Conservation (phyloP, 2,329 filamentous ascomycete genomes). For the Fusarium sp. region DNA sequence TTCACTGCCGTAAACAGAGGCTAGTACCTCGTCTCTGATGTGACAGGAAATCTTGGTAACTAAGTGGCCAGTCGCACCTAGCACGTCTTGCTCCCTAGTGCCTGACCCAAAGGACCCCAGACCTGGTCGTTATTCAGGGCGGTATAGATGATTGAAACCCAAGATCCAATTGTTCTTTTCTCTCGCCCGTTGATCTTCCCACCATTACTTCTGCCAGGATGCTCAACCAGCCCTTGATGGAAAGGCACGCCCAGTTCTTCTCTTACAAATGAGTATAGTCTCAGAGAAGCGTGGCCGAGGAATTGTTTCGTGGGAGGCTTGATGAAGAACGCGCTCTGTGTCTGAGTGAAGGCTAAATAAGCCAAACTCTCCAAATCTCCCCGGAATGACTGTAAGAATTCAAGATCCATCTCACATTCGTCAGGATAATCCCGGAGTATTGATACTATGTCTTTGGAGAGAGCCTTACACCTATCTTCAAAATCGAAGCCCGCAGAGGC, state of each 20-base stretch:
- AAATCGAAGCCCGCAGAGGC: neutral
- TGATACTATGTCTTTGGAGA: fast-evolving
- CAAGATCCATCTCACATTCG: fast-evolving
- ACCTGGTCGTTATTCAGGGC: neutral
- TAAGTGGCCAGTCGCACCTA: fast-evolving
- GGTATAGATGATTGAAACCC: neutral
- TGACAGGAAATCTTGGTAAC: too few species aligned
- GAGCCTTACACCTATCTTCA: neutral
- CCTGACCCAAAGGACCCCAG: neutral
- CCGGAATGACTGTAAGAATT: fast-evolving
- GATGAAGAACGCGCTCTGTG: neutral
- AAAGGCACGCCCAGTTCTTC: fast-evolving
- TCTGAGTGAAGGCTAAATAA: fast-evolving
- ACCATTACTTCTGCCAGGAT: fast-evolving
- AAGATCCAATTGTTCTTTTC: neutral
- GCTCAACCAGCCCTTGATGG: neutral
- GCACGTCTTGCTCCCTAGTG: too few species aligned
- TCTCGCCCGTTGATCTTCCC: fast-evolving
- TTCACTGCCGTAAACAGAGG: too few species aligned
- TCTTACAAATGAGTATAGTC: neutral
- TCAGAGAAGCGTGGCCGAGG: neutral
- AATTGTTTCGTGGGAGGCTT: fast-evolving
- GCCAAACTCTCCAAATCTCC: neutral
- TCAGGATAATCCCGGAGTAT: fast-evolving
- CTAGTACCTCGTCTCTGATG: too few species aligned